Evolutionary conservation across 2,329 filamentous ascomycete species (phyloP).

Genomic region (Incumbomyces delicatus): DNA sequence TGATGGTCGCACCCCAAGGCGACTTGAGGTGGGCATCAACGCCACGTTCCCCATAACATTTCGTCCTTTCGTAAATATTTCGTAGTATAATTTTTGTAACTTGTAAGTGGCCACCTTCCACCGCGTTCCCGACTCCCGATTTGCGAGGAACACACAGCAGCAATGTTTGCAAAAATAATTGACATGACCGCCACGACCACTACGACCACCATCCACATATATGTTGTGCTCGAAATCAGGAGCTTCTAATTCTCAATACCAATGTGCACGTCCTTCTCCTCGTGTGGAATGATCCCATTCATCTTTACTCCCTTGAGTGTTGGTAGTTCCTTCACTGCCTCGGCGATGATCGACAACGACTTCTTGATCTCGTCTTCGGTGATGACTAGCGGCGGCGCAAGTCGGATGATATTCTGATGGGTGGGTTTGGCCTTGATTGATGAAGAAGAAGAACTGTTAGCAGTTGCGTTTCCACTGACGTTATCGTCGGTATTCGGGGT

Average conservation of each 20-base stretch:
- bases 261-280: conserved; percentile 55
- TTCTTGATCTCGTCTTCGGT: conserved; percentile 74
- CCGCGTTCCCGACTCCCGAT: too few relatives aligned
- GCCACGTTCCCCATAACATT: too few relatives aligned
- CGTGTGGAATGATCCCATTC: conserved; percentile 46
- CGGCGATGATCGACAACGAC: conserved; percentile 68
- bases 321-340: conserved; percentile 73
- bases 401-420: conserved; percentile 94
- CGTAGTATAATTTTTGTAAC: too few relatives aligned
- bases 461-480: not conserved
- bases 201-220: too few relatives aligned
- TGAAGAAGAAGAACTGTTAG: conserved; percentile 16
- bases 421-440: conserved; percentile 82
- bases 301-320: conserved; percentile 49
- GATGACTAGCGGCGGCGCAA: conserved; percentile 94
- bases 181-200: too few relatives aligned
- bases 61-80: too few relatives aligned
- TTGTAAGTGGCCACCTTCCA: too few relatives aligned
- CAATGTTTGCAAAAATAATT: too few relatives aligned
- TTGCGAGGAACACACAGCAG: too few relatives aligned
- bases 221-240: too few relatives aligned
- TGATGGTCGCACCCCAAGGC: too few relatives aligned
- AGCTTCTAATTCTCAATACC: conserved; percentile 43
- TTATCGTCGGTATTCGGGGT: conserved; percentile 1
- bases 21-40: too few relatives aligned